These are phyloP conservation scores for Chrysoporthe cubensis DNA, from an alignment of 2,329 filamentous ascomycete species.

Conservation along the genomic window DNA sequence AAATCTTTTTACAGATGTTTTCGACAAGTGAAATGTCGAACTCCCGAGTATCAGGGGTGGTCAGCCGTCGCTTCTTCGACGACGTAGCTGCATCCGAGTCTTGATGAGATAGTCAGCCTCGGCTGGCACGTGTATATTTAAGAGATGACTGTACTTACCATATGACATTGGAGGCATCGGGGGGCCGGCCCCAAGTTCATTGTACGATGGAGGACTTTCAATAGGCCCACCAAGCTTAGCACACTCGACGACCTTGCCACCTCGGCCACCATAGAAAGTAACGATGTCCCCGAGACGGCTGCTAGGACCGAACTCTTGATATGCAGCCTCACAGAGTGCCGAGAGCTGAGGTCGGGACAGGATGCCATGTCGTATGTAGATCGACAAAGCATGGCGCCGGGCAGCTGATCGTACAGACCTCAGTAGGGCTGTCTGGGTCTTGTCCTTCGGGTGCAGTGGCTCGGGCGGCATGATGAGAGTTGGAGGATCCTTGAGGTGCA, in stretches of 20 bases:
- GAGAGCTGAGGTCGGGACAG: conserved; percentile 13
- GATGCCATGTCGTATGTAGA: conserved; percentile 1
- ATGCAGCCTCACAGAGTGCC: conserved; percentile 13
- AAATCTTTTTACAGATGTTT: conserved; percentile 15
- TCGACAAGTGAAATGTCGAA: conserved; percentile 11
- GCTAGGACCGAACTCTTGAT: conserved; percentile 6
- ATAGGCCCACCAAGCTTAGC: background rate
- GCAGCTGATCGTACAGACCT: conserved; percentile 19
- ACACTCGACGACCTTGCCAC: conserved; percentile 14
- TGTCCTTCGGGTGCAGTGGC: conserved; percentile 21
- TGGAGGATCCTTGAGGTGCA: background rate
- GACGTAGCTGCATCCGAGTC: background rate
- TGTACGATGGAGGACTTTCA: conserved; percentile 19
- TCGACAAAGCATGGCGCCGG: conserved; percentile 7
- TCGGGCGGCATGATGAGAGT: background rate
- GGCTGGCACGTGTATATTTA: background rate
- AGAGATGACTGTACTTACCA: conserved; percentile 1
- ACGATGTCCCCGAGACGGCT: conserved; percentile 1
- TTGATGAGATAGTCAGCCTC: background rate
- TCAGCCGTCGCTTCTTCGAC: conserved; percentile 17
- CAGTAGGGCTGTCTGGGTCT: conserved; percentile 19
- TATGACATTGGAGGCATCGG: conserved; percentile 7
- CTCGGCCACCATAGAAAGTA: conserved; percentile 12
- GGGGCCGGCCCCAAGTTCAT: conserved; percentile 15
- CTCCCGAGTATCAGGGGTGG: background rate